A percentile compares a stretch with the other conserved stretches of the same genome.
Conservation (phyloP, 2,329 filamentous ascomycete genomes). For the Celoporthe dispersa region DNA sequence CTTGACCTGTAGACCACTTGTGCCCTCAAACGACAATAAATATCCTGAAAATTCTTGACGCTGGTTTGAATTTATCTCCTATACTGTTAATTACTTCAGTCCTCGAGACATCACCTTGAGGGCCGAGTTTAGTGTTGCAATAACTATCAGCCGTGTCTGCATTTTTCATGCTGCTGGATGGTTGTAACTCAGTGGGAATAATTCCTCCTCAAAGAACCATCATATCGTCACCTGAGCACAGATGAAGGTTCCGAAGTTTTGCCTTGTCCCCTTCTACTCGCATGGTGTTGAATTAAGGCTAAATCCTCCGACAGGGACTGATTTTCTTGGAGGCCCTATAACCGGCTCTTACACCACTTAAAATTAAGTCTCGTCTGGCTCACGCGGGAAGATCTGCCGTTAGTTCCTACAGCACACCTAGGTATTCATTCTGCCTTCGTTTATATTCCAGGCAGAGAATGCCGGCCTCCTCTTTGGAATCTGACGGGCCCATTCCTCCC, state of each 20-base stretch:
- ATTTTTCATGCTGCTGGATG: not conserved
- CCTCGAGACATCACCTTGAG: no score
- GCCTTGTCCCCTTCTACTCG: not conserved
- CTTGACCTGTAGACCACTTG: no score
- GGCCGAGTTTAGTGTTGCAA: no score
- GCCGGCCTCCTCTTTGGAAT: not conserved
- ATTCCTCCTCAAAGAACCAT: not conserved
- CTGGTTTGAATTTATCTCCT: no score
- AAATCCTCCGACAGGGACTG: constrained; percentile 16
- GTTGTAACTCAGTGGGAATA: not conserved
- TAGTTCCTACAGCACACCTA: constrained; percentile 11
- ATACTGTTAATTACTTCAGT: no score
- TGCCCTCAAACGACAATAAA: no score
- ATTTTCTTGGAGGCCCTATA: constrained; percentile 5
- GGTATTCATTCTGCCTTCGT: not conserved
- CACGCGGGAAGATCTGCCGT: constrained; percentile 23
- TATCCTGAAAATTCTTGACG: no score
- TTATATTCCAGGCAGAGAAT: not conserved
- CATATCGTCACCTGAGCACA: not conserved
- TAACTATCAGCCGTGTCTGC: not conserved
- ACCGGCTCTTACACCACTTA: not conserved
- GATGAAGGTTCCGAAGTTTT: constrained; percentile 19
- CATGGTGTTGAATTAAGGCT: constrained; percentile 19
- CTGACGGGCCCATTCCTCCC: not conserved
- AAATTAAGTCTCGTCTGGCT: constrained; percentile 13